phyloP scores from a whole-genome alignment of 192 early-diverging fungal genomes.

The Gorgonomyces haynaldii region DNA sequence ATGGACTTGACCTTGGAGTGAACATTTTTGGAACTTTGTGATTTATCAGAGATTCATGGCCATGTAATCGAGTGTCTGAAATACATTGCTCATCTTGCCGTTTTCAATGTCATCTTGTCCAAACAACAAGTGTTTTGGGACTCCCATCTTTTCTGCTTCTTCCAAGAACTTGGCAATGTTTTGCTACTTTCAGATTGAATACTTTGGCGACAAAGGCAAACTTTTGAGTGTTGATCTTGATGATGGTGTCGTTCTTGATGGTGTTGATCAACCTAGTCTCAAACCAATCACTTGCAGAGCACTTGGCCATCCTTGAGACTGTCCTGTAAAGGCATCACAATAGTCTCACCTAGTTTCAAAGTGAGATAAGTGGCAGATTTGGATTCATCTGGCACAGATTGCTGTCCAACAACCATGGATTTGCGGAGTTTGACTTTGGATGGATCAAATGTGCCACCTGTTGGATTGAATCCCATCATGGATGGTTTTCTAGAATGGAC shows the following conservation, averaged over 20 bases:
- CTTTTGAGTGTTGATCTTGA: slow-evolving; percentile 5
- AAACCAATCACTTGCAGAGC: slow-evolving; percentile 1
- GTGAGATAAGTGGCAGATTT: neutral
- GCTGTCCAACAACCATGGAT: neutral
- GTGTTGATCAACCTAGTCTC: neutral
- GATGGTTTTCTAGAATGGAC: neutral
- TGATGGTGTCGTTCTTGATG: neutral
- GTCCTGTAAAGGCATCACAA: neutral
- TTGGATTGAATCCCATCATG: neutral
- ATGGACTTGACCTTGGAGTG: too few species aligned
- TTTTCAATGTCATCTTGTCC: slow-evolving; percentile 1
- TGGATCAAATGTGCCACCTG: slow-evolving; percentile 1
- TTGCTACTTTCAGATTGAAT: neutral
- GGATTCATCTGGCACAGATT: neutral
- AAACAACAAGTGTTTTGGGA: neutral
- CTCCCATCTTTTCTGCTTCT: neutral
- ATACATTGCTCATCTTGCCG: too few species aligned
- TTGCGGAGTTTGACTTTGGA: neutral
- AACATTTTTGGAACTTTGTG: too few species aligned
- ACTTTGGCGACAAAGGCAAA: slow-evolving; percentile 1
- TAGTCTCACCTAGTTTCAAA: neutral
- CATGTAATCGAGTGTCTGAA: too few species aligned
- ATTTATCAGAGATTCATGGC: too few species aligned
- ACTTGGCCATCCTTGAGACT: slow-evolving; percentile 1
- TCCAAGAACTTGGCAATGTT: slow-evolving; percentile 1